A percentile compares a stretch with the other conserved stretches of the same genome.
Evolutionary conservation across 1,284 basidiomycete species (phyloP).

Genomic region (Golubevia pallescens): DNA sequence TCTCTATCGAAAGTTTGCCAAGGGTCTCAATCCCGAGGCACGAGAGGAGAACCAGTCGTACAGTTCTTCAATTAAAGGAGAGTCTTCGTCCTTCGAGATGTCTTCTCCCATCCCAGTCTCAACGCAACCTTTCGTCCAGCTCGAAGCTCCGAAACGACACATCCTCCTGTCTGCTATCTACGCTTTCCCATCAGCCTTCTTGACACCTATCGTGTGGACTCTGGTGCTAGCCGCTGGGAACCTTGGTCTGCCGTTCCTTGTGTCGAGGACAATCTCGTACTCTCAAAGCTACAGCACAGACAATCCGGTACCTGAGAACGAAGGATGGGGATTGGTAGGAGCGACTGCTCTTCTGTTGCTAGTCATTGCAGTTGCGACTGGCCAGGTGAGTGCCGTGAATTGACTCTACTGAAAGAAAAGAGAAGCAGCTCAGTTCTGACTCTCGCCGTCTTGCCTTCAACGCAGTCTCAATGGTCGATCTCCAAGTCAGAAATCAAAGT

Average conservation of each 20-base stretch:
- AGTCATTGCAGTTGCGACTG: constrained; percentile 25
- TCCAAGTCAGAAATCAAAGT: constrained; percentile 32
- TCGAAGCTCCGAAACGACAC: too few relatives aligned
- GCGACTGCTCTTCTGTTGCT: constrained; percentile 38
- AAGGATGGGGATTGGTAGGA: constrained; percentile 44
- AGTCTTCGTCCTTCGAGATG: too few relatives aligned
- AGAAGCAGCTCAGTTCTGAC: too few relatives aligned
- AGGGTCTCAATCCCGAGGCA: too few relatives aligned
- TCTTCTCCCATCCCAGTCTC: too few relatives aligned
- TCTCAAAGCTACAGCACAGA: constrained; percentile 22
- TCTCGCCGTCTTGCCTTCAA: too few relatives aligned
- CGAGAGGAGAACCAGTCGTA: too few relatives aligned
- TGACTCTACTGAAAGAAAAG: too few relatives aligned
- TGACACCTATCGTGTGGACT: constrained; percentile 28
- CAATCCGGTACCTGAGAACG: constrained; percentile 17
- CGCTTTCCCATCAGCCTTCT: constrained; percentile 21
- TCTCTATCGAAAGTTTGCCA: constrained; percentile 6
- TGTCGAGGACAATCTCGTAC: constrained; percentile 33
- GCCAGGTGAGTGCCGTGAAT: neutral
- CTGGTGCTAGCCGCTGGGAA: constrained; percentile 19
- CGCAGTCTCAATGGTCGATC: constrained; percentile 31
- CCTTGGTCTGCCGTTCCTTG: constrained; percentile 32
- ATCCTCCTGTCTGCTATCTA: constrained; percentile 17
- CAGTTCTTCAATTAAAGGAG: too few relatives aligned
- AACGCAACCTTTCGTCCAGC: too few relatives aligned